These are phyloP conservation scores for Pseudozyma sp. DNA, from an alignment of 1,284 basidiomycete species.

Conservation along the genomic window DNA sequence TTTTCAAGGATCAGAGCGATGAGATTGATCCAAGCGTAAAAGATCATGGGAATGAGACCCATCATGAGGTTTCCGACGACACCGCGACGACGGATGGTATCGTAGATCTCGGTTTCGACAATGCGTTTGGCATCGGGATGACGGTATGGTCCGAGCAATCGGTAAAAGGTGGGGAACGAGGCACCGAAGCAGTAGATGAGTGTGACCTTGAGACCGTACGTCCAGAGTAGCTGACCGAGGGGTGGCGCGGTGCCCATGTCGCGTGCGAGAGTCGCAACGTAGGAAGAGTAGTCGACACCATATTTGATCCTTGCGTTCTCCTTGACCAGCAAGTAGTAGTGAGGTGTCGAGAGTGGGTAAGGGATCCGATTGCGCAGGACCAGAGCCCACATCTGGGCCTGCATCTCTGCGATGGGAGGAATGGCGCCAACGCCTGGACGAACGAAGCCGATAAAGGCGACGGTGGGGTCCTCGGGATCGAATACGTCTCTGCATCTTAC, in stretches of 20 bases:
- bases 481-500: constrained; percentile 75
- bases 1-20: constrained; percentile 65
- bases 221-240: constrained; percentile 72
- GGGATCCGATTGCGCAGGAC: constrained; percentile 72
- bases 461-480: constrained; percentile 72
- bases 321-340: constrained; percentile 75
- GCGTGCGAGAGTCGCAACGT: constrained; percentile 75
- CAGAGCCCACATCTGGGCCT: constrained; percentile 76
- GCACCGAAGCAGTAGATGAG: constrained; percentile 76
- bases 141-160: constrained; percentile 75
- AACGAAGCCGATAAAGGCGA: constrained; percentile 77
- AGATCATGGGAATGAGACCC: constrained; percentile 71
- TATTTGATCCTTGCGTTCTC: constrained; percentile 75
- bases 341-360: constrained; percentile 71
- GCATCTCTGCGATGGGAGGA: constrained; percentile 78
- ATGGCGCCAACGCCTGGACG: constrained; percentile 76
- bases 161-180: constrained; percentile 76
- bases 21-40: constrained; percentile 71
- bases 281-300: constrained; percentile 74
- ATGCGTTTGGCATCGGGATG: constrained; percentile 66
- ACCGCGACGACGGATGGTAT: constrained; percentile 75
- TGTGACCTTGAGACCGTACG: constrained; percentile 74
- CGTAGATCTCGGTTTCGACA: constrained; percentile 76
- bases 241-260: constrained; percentile 76
- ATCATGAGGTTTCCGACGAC: constrained; percentile 76